Evolutionary conservation across 768 basidiomycete genomes (phyloP), one percentile per base, ranked within the genome.

Genomic region (Leccinum disarticulatum): DNA sequence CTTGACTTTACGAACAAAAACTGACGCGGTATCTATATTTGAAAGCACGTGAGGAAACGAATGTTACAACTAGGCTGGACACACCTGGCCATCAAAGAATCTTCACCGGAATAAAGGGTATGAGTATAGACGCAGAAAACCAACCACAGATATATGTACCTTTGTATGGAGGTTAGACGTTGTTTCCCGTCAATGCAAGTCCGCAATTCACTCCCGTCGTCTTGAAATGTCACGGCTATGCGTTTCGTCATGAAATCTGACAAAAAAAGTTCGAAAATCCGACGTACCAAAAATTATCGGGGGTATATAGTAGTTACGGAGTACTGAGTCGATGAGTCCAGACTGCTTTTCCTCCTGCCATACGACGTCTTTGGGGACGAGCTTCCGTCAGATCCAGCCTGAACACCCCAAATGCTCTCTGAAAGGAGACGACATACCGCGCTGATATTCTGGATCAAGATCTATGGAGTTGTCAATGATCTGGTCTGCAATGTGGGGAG

Each of bases 131-230:
- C 25, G 27, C 33, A 11, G 22, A 28, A 19, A 38, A 6, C 1
- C 10, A 46, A 1, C 11, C 43, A 19, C 11, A 13, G 41, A 41
- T 3, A 30, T 27, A 10, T 14, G 56, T 63, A 88, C 87, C 80
- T 77, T 61, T 79, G 77, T 28, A 89, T 82, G 0, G 87, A 87
- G 0, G 88, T 87, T 60, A 89, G 68, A 33, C 88, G 77, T 62
- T 89, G 87, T 67, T 89, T 89, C n/a, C 87, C 87, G 61, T 89
- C 88, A 14, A 88, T 87, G 60, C 87, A 88, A 0, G 77, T 77
- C 22, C 81, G 77, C 19, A 66, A 64, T 61, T 83, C 81, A 7
- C 67, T 69, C 4, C 79, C 81, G 35, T 83, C 77, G 3, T 77
- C 71, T 17, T 70, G 65, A 3, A 60, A 54, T 0, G 69, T 73